Conservation (phyloP, 139 green algal genomes). For the Closterium sp. region DNA sequence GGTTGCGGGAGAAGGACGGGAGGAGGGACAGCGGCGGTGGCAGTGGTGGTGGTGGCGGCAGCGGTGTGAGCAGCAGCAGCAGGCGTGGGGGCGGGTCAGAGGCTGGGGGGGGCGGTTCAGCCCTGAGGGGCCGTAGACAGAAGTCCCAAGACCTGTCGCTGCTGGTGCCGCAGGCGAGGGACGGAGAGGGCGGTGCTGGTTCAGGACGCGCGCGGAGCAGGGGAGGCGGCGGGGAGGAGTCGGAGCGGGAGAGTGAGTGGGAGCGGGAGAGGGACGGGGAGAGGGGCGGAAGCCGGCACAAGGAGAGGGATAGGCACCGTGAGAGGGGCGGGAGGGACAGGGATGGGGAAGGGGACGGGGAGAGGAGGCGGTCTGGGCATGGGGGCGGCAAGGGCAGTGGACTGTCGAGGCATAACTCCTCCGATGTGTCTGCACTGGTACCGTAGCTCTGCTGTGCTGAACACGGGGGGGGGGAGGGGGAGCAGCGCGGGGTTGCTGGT, state of each 20-base stretch:
- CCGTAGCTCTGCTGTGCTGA: not conserved
- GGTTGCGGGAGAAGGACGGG: not conserved
- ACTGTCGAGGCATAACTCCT: not conserved
- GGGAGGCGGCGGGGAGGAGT: not conserved
- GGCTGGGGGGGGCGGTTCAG: no score
- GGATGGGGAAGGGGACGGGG: not conserved
- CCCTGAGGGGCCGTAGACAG: not conserved
- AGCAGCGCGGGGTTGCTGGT: no score
- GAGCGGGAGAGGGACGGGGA: not conserved
- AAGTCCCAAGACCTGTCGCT: not conserved
- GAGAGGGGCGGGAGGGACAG: not conserved
- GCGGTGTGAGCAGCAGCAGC: not conserved
- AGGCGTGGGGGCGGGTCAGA: no score
- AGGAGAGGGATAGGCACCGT: not conserved
- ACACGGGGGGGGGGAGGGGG: no score
- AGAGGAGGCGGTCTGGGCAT: not conserved
- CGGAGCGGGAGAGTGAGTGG: not conserved
- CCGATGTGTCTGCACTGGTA: not conserved
- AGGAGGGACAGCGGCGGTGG: not conserved
- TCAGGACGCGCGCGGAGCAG: not conserved
- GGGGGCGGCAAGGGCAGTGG: not conserved
- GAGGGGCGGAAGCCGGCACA: not conserved
- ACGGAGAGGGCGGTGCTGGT: no score
- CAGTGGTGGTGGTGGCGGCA: not conserved
- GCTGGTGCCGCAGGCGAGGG: not conserved